A percentile compares a stretch with the other conserved stretches of the same genome.
These are phyloP conservation scores for Trichoderma gamsii DNA, from an alignment of 495 filamentous ascomycete species.

Conservation along the genomic window DNA sequence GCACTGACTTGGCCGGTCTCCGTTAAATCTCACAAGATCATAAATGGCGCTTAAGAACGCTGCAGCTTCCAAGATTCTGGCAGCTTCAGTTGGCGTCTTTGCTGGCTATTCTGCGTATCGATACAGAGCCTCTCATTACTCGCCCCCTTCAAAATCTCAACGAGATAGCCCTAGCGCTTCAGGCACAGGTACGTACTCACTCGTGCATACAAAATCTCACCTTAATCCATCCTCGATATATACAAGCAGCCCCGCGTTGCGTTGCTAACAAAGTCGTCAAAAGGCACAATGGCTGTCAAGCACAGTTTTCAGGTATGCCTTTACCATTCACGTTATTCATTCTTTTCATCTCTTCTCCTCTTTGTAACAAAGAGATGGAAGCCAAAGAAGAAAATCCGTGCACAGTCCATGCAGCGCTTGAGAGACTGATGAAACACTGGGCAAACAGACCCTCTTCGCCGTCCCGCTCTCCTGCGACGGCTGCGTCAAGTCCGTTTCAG, in stretches of 20 bases:
- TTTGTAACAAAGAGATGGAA: constrained; percentile 9
- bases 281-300: constrained; percentile 26
- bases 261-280: background rate
- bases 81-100: constrained; percentile 6
- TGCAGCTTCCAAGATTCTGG: background rate
- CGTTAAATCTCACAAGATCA: background rate
- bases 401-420: constrained; percentile 1
- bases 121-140: background rate
- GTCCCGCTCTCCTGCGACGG: constrained; percentile 86
- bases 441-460: constrained; percentile 76
- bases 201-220: background rate
- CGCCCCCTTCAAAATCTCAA: background rate
- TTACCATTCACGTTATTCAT: background rate
- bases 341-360: background rate
- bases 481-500: constrained; percentile 80
- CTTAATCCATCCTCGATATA: background rate
- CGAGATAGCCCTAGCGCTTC: background rate
- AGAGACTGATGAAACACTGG: constrained; percentile 23
- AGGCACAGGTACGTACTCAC: constrained; percentile 1
- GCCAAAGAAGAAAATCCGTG: background rate
- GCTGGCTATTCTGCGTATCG: constrained; percentile 9
- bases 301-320: constrained; percentile 27
- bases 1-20: background rate
- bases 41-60: constrained; percentile 13
- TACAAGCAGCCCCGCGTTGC: background rate